Evolutionary conservation across 2,329 filamentous ascomycete species (phyloP).

Genomic region (Diaporthe longicolla): DNA sequence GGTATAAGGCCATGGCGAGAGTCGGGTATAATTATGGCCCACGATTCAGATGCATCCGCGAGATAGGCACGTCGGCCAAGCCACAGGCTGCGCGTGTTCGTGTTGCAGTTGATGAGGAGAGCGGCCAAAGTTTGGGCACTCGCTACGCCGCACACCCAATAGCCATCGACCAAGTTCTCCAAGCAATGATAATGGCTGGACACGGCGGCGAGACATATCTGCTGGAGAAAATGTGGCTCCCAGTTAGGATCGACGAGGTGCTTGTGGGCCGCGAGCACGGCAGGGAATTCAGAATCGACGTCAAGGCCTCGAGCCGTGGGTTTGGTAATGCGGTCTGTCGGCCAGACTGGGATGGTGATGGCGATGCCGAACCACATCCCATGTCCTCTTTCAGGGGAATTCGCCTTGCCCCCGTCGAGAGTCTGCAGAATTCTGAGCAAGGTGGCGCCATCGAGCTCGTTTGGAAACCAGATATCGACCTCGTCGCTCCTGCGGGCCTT

Average conservation of each 20-base stretch:
- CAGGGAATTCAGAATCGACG: not conserved
- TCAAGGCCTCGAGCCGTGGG: not conserved
- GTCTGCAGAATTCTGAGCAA: not conserved
- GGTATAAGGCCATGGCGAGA: not conserved
- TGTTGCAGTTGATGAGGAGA: not conserved
- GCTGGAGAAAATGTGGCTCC: not conserved
- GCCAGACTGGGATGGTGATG: not conserved
- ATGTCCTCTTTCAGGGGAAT: not conserved
- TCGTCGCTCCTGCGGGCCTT: not conserved
- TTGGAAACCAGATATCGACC: conserved; percentile 4
- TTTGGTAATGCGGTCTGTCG: not conserved
- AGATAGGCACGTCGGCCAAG: not conserved
- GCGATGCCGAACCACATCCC: not conserved
- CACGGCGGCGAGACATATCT: not conserved
- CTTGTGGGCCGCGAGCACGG: not conserved
- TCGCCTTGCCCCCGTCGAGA: not conserved
- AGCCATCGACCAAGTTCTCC: not conserved
- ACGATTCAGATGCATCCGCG: not conserved
- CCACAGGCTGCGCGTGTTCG: not conserved
- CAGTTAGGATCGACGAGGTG: not conserved
- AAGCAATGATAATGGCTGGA: not conserved
- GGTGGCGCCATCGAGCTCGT: not conserved
- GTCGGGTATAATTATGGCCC: not conserved
- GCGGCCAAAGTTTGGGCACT: not conserved
- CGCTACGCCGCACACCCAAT: not conserved